Evolutionary conservation across 108 stramenopile species (phyloP).

Genomic region (Discostella stelligeroides): DNA sequence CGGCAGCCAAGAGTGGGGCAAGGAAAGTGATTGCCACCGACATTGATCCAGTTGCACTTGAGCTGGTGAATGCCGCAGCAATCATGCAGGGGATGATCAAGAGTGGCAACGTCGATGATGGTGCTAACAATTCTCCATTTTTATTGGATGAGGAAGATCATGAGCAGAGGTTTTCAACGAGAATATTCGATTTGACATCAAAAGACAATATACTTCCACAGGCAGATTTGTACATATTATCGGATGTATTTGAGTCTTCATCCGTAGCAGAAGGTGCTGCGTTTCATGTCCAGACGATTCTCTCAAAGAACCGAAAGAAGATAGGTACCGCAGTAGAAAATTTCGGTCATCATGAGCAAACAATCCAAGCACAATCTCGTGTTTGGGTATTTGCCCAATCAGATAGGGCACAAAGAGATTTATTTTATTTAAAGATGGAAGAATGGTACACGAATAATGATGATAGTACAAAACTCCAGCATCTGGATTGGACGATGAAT

Average conservation of each 20-base stretch:
- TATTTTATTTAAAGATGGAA: slow-evolving; percentile 45
- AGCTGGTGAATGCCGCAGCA: slow-evolving; percentile 63
- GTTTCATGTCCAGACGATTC: slow-evolving; percentile 31
- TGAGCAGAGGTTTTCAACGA: slow-evolving; percentile 37
- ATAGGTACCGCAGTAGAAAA: background rate
- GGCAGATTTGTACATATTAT: slow-evolving; percentile 70
- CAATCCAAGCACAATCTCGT: slow-evolving; percentile 12
- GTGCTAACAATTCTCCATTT: background rate
- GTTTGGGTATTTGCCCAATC: slow-evolving; percentile 84
- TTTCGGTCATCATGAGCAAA: background rate
- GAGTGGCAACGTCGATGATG: slow-evolving; percentile 14
- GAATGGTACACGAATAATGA: background rate
- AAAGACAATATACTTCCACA: slow-evolving; percentile 25
- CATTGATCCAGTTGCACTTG: slow-evolving; percentile 56
- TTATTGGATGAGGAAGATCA: slow-evolving; percentile 35
- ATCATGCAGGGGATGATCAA: slow-evolving; percentile 5
- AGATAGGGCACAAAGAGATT: slow-evolving; percentile 76
- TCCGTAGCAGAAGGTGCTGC: slow-evolving; percentile 74
- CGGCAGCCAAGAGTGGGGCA: slow-evolving; percentile 49
- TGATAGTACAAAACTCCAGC: background rate
- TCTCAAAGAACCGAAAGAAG: slow-evolving; percentile 8
- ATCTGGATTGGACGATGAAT: slow-evolving; percentile 33
- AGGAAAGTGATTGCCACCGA: slow-evolving; percentile 70
- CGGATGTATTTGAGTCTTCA: slow-evolving; percentile 76
- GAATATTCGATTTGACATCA: slow-evolving; percentile 53